Conservation (phyloP, 305 asterid species). For the Striga hermonthica region DNA sequence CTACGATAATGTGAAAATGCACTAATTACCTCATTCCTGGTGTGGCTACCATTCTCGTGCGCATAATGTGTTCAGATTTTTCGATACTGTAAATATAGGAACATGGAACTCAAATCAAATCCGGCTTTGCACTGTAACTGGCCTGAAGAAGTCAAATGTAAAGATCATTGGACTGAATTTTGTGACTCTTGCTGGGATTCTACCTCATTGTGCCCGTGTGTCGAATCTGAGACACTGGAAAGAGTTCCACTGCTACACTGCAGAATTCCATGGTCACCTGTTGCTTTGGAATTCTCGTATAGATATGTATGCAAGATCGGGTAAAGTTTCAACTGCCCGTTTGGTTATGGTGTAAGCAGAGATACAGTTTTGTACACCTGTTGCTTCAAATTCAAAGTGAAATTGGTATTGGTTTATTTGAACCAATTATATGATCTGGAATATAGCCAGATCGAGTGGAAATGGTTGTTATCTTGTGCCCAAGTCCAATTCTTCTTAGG, state of each 20-base stretch:
- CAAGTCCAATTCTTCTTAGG: constrained; percentile 57
- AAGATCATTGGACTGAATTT: constrained; percentile 60
- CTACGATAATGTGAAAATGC: constrained; percentile 59
- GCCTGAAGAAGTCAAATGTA: constrained; percentile 60
- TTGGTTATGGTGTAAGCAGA: constrained; percentile 54
- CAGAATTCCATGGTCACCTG: constrained; percentile 45
- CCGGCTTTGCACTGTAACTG: constrained; percentile 59
- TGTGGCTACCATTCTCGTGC: constrained; percentile 68
- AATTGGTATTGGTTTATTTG: constrained; percentile 54
- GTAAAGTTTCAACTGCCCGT: constrained; percentile 60
- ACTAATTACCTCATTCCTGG: constrained; percentile 62
- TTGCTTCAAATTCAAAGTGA: constrained; percentile 67
- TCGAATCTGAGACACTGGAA: constrained; percentile 73
- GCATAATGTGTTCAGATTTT: constrained; percentile 45
- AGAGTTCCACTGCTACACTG: constrained; percentile 75
- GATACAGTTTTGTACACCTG: constrained; percentile 76
- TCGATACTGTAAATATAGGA: constrained; percentile 43
- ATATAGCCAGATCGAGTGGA: constrained; percentile 71
- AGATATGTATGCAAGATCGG: constrained; percentile 80
- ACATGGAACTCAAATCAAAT: constrained; percentile 81
- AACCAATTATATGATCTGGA: constrained; percentile 57
- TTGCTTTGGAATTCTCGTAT: constrained; percentile 74
- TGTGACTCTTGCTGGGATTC: constrained; percentile 73
- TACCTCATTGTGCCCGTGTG: constrained; percentile 79
- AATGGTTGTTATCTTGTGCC: constrained; percentile 62